Evolutionary conservation across 768 basidiomycete species (phyloP).

Genomic region (Fibroporia radiculosa): DNA sequence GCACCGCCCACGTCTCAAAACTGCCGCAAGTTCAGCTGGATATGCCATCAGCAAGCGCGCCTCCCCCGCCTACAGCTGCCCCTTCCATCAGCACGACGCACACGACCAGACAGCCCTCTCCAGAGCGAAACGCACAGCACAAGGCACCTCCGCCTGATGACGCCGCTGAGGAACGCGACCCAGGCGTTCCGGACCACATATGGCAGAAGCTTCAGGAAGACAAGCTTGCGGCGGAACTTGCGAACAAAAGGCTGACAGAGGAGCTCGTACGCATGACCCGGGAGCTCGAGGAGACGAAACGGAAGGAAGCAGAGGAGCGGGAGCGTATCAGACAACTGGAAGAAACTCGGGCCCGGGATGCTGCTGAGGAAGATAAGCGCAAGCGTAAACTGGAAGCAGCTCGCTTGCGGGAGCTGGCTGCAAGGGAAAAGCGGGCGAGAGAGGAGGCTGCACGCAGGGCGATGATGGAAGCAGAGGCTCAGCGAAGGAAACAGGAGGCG

Average conservation of each 20-base stretch:
- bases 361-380: conserved; percentile 18
- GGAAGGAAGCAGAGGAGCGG: background rate
- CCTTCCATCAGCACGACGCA: background rate
- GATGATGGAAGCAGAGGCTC: conserved; percentile 22
- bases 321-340: background rate
- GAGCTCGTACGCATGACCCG: conserved; percentile 1
- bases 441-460: conserved; percentile 20
- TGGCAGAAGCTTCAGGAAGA: conserved; percentile 45
- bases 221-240: conserved; percentile 26
- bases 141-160: background rate
- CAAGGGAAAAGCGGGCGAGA: conserved; percentile 19
- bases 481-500: conserved; percentile 31
- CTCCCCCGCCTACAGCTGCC: background rate
- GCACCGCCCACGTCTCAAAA: background rate
- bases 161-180: conserved; percentile 26
- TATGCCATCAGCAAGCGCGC: background rate
- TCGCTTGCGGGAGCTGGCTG: conserved; percentile 20
- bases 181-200: conserved; percentile 41
- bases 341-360: conserved; percentile 10
- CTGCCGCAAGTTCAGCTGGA: background rate
- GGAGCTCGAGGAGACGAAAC: background rate
- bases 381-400: conserved; percentile 17
- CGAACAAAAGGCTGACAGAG: conserved; percentile 16
- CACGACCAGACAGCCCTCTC: background rate
- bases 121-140: background rate